Conservation (phyloP, 441 rosid species). For the Daphne laureola region DNA sequence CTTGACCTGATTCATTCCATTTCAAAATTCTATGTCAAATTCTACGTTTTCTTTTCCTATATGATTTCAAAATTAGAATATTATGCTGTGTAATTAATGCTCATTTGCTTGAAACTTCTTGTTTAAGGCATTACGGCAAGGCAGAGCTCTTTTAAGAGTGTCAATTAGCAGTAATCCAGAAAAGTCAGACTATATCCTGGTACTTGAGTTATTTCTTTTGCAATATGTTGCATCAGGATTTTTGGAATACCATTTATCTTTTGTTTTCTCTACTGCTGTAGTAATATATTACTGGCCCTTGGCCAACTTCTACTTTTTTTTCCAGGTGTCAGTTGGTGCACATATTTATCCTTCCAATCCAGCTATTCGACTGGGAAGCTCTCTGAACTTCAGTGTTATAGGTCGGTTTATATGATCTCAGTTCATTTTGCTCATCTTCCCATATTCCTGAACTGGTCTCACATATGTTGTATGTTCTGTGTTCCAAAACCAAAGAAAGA, state of each 20-base stretch:
- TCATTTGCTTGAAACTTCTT: slow-evolving; percentile 16
- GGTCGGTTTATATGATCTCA: slow-evolving; percentile 29
- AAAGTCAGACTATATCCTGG: slow-evolving; percentile 82
- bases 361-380: slow-evolving; percentile 45
- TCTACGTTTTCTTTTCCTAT: slow-evolving; percentile 11
- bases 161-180: slow-evolving; percentile 39
- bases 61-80: neutral
- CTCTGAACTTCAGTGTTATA: slow-evolving; percentile 44
- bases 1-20: slow-evolving; percentile 4
- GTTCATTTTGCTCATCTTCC: no score
- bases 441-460: no score
- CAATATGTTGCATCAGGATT: neutral
- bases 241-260: neutral
- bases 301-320: slow-evolving; percentile 11
- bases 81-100: no score
- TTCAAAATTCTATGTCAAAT: slow-evolving; percentile 1
- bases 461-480: no score
- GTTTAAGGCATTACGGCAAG: slow-evolving; percentile 69
- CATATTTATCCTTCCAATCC: slow-evolving; percentile 71
- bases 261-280: neutral
- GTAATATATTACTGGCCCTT: neutral
- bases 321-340: slow-evolving; percentile 88
- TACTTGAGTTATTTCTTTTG: slow-evolving; percentile 19
- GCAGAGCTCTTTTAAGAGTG: slow-evolving; percentile 74
- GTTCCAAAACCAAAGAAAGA: no score